Evolutionary conservation across 768 basidiomycete genomes (phyloP).

Genomic region (Lactarius akahatsu): DNA sequence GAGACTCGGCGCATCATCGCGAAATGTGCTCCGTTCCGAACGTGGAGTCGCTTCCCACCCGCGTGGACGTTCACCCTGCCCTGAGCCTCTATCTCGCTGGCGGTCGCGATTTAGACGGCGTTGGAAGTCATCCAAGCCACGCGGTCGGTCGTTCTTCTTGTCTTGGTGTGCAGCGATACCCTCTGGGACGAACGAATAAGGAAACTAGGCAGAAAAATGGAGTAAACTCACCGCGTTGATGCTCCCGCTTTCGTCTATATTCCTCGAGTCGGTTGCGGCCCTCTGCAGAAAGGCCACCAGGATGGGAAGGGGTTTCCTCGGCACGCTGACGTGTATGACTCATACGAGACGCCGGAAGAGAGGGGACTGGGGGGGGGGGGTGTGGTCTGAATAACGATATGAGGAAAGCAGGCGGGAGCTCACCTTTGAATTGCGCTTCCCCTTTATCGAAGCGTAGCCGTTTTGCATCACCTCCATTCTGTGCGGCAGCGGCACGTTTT

Average conservation of each 20-base stretch:
- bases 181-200: slow-evolving; percentile 44
- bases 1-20: slow-evolving; percentile 73
- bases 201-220: background rate
- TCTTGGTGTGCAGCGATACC: slow-evolving; percentile 66
- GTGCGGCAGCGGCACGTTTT: slow-evolving; percentile 59
- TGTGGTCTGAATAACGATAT: background rate
- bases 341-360: slow-evolving; percentile 57
- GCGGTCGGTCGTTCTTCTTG: slow-evolving; percentile 55
- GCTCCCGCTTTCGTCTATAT: slow-evolving; percentile 65
- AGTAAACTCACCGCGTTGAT: slow-evolving; percentile 54
- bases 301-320: slow-evolving; percentile 92
- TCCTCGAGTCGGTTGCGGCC: slow-evolving; percentile 77
- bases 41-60: slow-evolving; percentile 65
- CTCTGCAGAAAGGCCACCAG: slow-evolving; percentile 80
- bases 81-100: slow-evolving; percentile 38
- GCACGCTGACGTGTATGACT: slow-evolving; percentile 70
- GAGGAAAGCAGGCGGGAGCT: slow-evolving; percentile 24
- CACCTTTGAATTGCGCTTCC: slow-evolving; percentile 87
- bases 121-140: slow-evolving; percentile 90
- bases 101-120: slow-evolving; percentile 82
- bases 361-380: slow-evolving; percentile 71
- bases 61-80: slow-evolving; percentile 32
- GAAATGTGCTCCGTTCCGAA: slow-evolving; percentile 47
- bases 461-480: slow-evolving; percentile 59
- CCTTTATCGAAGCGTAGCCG: slow-evolving; percentile 56